Evolutionary conservation across 1,284 basidiomycete genomes (phyloP), one percentile per base, ranked within the genome.

Genomic region (Anthracocystis panici-leucophaei): DNA sequence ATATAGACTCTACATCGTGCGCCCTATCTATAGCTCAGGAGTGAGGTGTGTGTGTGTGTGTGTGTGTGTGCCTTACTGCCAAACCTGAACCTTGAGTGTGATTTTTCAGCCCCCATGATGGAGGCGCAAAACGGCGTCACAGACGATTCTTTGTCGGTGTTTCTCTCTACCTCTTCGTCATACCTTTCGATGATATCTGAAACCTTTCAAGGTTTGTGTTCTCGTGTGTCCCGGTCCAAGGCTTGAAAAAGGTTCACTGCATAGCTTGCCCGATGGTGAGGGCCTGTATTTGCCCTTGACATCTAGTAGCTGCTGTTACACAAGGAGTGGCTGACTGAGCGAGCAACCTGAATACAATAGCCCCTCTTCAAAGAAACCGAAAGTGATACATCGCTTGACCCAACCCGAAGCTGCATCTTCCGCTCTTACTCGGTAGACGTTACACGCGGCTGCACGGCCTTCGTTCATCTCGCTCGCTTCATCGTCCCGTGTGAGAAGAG

Each of bases 381-480:
- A 27, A 35, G 41, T 41, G 49, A 50, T 21, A 18, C 33, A 23
- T 4, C 44, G 5, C 25, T 49, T 25, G 14, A 23, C 18, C 4
- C 50, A 57, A 49, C 41, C 21, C 16, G 41, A 33, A 31, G 29
- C 29, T 5, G 27, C 46, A 14, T 27, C 35, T 14, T 25, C 29
- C 9, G 21, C 9, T 41, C 12, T 40, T 5, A 45, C 14, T 33
- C 27, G 51, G 45, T 68, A 68, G 62, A 64, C 49, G 27, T 61
- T 70, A 57, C 57, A 57, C 41, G 54, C 42, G 23, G 31, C 57
- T 64, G 62, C 68, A 62, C 54, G 54, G 44, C 49, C 53, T 8
- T 7, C n/a, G 16, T 50, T 18, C 10, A 25, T 21, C 31, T 33
- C n/a, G 9, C 25, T 49, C 45, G 29, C 50, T 53, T 23, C 23